Evolutionary conservation across 352 stramenopile species (phyloP), one percentile per base, ranked within the genome.

Genomic region (Globisporangium ultimum): DNA sequence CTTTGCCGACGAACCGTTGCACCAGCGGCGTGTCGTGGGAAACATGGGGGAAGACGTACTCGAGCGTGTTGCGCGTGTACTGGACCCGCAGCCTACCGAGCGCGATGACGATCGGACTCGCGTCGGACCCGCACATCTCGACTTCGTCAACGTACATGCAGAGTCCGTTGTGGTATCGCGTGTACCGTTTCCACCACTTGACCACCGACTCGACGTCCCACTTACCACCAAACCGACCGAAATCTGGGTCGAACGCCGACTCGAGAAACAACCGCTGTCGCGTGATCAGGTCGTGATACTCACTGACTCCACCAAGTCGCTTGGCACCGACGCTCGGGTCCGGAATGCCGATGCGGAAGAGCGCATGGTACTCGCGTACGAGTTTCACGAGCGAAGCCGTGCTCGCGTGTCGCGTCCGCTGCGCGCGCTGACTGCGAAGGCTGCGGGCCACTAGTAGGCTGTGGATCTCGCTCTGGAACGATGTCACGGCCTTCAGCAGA

Each of bases 41-140:
- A 15, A 69, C 54, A 32, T 77, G 69, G 1, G 69, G 69, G 45
- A 74, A 77, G 4, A 77, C 46, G 46, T 71, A 61, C 46, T 73
- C 62, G 40, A 77, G 34, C 32, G 51, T 57, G 11, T 47, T 17
- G 12, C 51, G 51, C 7, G 51, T 48, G 51, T 57, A 57, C 34
- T 20, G 34, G 17, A 18, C 15, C 8, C n/a, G 34, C 34, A 48
- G 32, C 7, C 14, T 57, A 21, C 34, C 51, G n/a, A 24, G 8
- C 2, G 32, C 21, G 15, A 18, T 34, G 51, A 57, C 45, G 28
- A 57, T 28, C 5, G 51, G 40, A 7, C 34, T 48, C 8, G 47
- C 40, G 12, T 47, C 34, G 6, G 48, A 22, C 2, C 48, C 48
- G 12, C 22, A 53, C 15, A 53, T 34, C 7, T 41, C 48, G 18